Evolutionary conservation across 768 basidiomycete genomes (phyloP), one percentile per base, ranked within the genome.

Genomic region (Coprinopsis sp.): DNA sequence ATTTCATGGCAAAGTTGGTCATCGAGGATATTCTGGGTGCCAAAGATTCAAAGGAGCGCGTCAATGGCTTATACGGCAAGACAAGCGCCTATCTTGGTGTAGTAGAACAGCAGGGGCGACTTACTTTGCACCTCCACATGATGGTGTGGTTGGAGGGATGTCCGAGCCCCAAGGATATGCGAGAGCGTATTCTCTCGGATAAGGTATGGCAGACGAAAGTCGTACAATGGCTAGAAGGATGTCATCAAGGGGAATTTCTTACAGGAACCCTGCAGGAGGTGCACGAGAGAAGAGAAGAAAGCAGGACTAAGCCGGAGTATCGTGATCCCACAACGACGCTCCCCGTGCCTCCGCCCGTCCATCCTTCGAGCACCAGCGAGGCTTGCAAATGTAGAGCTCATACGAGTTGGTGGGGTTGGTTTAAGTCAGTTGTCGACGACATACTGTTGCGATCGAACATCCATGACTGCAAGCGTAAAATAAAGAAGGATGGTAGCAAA

Each of bases 121-220:
- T 67, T 0, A 68, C 65, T 0, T 39, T 73, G 2, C 72, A 74
- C 54, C 33, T 69, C 2, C 70, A 72, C 50, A 18, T 66, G 24
- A 28, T 72, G 1, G 16, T 71, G 1, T 74, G 69, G 68, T 56
- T 72, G 2, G 16, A 29, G 22, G 55, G 58, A 14, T 47, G 47
- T 2, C 33, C 61, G 0, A 51, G 62, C 7, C 70, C 67, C 3
- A 60, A 70, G 40, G 57, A 69, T 37, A 67, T 70, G 6, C 28
- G 59, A 23, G 58, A 68, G 8, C 41, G 37, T 8, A 5, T 72
- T 0, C 39, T 62, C 21, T 47, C 54, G 24, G n/a, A 36, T 2
- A 52, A 3, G 70, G 70, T 27, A 13, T 41, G 53, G 57, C 27
- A 30, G 46, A 2, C 31, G 36, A 2, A 27, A 70, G 8, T 31